phyloP scores from a whole-genome alignment of 805 yeast genomes.

The Lachancea nothofagi region DNA sequence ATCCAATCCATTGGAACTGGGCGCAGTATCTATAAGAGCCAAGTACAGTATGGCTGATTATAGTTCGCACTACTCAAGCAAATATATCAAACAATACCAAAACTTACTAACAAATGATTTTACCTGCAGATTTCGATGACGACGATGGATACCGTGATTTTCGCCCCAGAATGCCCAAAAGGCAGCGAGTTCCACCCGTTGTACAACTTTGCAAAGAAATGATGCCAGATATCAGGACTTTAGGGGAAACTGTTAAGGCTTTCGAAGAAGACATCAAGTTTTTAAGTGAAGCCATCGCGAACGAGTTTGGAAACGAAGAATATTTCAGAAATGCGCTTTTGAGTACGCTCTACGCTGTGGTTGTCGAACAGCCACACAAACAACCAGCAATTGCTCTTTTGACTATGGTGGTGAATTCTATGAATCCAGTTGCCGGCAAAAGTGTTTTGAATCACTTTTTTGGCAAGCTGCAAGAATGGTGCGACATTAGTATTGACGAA shows the following conservation, averaged over 20 bases:
- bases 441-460: slow-evolving; percentile 66
- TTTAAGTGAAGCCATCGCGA: slow-evolving; percentile 60
- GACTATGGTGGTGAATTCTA: slow-evolving; percentile 59
- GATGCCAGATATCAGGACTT: slow-evolving; percentile 47
- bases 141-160: slow-evolving; percentile 30
- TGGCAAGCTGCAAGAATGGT: slow-evolving; percentile 50
- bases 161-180: slow-evolving; percentile 30
- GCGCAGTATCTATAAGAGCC: neutral
- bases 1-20: neutral
- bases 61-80: neutral
- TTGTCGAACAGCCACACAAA: slow-evolving; percentile 89
- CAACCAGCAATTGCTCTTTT: slow-evolving; percentile 65
- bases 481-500: slow-evolving; percentile 35
- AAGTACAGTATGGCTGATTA: neutral
- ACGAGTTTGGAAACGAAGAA: slow-evolving; percentile 59
- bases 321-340: slow-evolving; percentile 54
- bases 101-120: slow-evolving; percentile 17
- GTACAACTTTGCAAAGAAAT: slow-evolving; percentile 43
- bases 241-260: slow-evolving; percentile 51
- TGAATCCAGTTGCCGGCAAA: slow-evolving; percentile 60
- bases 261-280: slow-evolving; percentile 60
- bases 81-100: too few species aligned
- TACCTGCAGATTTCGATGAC: slow-evolving; percentile 26
- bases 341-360: slow-evolving; percentile 59
- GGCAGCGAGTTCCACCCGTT: slow-evolving; percentile 40